These are phyloP conservation scores for Quercus agrifolia DNA, from an alignment of 306 rosid genomes.

Conservation along the genomic window DNA sequence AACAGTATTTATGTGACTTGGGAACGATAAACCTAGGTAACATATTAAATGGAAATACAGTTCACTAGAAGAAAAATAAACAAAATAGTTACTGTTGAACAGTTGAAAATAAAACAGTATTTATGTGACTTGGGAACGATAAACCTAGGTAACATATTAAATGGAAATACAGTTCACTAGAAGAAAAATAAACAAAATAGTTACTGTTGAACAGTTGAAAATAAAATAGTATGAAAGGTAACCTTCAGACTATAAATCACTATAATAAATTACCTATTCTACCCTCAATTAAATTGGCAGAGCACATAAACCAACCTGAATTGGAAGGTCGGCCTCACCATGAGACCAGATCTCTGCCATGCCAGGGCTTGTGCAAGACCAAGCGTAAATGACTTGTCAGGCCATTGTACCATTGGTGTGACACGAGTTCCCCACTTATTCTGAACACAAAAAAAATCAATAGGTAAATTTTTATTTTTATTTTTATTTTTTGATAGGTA, in stretches of 20 bases:
- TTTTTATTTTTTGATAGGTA: neutral
- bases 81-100: neutral
- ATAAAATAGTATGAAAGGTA: neutral
- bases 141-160: neutral
- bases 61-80: neutral
- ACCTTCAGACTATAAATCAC: neutral
- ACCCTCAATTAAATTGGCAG: neutral
- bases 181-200: neutral
- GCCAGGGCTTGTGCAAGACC: slow-evolving; percentile 92
- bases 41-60: neutral
- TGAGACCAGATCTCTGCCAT: slow-evolving; percentile 95
- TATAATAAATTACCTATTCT: neutral
- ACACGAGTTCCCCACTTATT: slow-evolving; percentile 92
- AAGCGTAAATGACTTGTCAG: slow-evolving; percentile 86
- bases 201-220: neutral
- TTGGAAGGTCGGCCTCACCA: slow-evolving; percentile 89
- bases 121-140: neutral
- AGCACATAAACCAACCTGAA: slow-evolving; percentile 54
- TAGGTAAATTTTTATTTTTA: neutral
- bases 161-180: neutral
- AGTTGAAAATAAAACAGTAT: neutral
- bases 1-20: neutral
- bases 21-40: neutral
- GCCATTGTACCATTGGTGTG: slow-evolving; percentile 90
- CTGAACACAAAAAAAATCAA: slow-evolving; percentile 33